phyloP scores from a whole-genome alignment of 2,329 filamentous ascomycete species.

The Aspergillus sp. region DNA sequence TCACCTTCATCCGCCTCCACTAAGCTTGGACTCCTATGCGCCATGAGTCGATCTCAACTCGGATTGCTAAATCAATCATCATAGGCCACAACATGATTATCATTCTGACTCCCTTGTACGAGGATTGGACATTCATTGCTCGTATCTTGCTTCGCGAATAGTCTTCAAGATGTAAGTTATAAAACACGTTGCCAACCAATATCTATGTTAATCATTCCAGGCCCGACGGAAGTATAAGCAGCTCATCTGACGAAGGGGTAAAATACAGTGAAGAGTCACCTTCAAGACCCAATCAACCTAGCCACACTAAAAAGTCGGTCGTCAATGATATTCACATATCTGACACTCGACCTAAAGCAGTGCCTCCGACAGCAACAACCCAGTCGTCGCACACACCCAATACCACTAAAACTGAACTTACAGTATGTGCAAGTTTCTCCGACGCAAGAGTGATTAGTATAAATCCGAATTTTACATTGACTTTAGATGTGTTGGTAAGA shows the following conservation, averaged over 20 bases:
- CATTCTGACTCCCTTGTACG: neutral
- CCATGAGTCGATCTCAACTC: neutral
- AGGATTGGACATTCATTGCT: neutral
- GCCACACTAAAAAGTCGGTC: too few species aligned
- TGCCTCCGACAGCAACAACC: neutral
- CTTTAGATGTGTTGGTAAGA: slow-evolving; percentile 24
- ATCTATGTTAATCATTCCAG: slow-evolving; percentile 9
- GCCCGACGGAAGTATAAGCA: slow-evolving; percentile 8
- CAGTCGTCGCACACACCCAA: neutral
- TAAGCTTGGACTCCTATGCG: neutral
- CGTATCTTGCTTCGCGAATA: neutral
- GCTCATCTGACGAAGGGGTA: neutral
- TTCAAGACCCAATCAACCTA: neutral
- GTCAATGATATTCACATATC: neutral
- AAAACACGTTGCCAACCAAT: neutral
- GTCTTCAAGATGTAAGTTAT: slow-evolving; percentile 10
- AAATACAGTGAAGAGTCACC: slow-evolving; percentile 7
- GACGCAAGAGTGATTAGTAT: neutral
- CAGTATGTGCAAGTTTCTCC: neutral
- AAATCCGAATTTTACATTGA: neutral
- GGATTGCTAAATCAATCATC: neutral
- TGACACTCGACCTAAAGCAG: neutral
- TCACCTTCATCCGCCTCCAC: neutral
- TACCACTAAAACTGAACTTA: neutral
- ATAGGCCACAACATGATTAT: neutral